Evolutionary conservation across 768 basidiomycete genomes (phyloP).

Genomic region (Boletus rubropictus): DNA sequence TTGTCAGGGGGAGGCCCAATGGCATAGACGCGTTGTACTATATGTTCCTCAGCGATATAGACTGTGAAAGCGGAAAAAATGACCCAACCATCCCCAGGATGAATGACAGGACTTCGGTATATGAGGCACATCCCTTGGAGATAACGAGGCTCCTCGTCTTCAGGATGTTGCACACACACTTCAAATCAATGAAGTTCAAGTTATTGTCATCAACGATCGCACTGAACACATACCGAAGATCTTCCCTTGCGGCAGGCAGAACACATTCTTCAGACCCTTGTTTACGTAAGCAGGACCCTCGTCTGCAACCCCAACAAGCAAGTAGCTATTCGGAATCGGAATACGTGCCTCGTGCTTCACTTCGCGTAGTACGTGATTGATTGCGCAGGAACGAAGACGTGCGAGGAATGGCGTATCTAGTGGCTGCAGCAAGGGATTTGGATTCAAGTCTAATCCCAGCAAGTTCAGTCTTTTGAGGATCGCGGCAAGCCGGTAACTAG

Average conservation of each 20-base stretch:
- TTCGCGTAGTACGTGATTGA: slow-evolving; percentile 59
- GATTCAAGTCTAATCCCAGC: slow-evolving; percentile 44
- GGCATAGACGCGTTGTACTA: slow-evolving; percentile 66
- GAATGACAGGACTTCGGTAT: slow-evolving; percentile 67
- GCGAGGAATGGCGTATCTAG: slow-evolving; percentile 55
- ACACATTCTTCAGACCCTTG: slow-evolving; percentile 49
- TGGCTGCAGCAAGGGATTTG: slow-evolving; percentile 28
- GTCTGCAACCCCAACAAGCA: slow-evolving; percentile 78
- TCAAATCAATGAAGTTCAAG: neutral
- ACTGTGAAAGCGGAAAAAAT: neutral
- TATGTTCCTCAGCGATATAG: slow-evolving; percentile 3
- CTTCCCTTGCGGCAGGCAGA: slow-evolving; percentile 46
- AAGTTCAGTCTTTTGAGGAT: slow-evolving; percentile 47
- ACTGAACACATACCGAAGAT: slow-evolving; percentile 53
- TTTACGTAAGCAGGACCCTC: slow-evolving; percentile 63
- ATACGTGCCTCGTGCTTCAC: slow-evolving; percentile 77
- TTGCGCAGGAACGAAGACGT: slow-evolving; percentile 53
- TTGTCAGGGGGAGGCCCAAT: slow-evolving; percentile 63
- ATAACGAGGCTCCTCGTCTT: slow-evolving; percentile 46
- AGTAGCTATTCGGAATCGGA: slow-evolving; percentile 57
- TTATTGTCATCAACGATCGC: neutral
- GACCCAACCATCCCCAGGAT: slow-evolving; percentile 64
- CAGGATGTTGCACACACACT: slow-evolving; percentile 58
- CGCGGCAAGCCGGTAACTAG: slow-evolving; percentile 43
- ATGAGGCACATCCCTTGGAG: slow-evolving; percentile 58